Base-by-base conservation (phyloP, 352 stramenopile genomes). In the Pythium scleroteichum region DNA sequence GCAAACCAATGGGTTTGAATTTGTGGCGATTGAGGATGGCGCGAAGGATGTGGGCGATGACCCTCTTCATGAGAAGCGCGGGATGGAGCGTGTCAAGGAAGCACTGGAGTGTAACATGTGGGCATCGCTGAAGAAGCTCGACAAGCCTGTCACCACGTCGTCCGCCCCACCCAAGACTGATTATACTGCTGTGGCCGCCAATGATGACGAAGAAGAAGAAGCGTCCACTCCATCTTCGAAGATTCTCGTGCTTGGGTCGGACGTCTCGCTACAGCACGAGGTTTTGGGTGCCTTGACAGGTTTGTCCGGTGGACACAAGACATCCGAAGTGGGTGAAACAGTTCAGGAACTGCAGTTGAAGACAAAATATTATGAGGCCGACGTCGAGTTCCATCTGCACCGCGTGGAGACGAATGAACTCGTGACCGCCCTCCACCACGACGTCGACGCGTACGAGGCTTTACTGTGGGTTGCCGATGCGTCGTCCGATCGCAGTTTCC, bases 31-130 rank as follows among this genome's bases (percentile, higher is more conserved):
- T 3, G 57, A 58, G 4, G 26, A 85, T 5, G 60, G 67, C 1
- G 56, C 45, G 5, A 39, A 55, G 23, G 38, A 50, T 2, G 17
- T 46, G 7, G 29, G 59, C 68, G 20, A 44, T 60, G 12, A 53
- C 23, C 33, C 32, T 4, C 27, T 33, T 19, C 51, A 68, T 23
- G 82, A 88, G 66, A 88, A 76, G 51, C 54, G 51, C 6, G 79
- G 83, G 23, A 69, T 92, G 41, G 73, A 79, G 10, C 79, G 83
- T 13, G 76, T 92, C 39, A 60, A 90, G 29, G 83, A 92, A 53
- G 81, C 81, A 6, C 61, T 92, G 23, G 69, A 92, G 33, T 90
- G 83, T 65, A 89, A 79, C 44, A 86, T 90, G 77, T 92, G 83
- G 83, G 53, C 53, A 16, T 87, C 83, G 3, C 87, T 92, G 71